Conservation (phyloP, 2,329 filamentous ascomycete genomes). For the Calonectria ilicicola region DNA sequence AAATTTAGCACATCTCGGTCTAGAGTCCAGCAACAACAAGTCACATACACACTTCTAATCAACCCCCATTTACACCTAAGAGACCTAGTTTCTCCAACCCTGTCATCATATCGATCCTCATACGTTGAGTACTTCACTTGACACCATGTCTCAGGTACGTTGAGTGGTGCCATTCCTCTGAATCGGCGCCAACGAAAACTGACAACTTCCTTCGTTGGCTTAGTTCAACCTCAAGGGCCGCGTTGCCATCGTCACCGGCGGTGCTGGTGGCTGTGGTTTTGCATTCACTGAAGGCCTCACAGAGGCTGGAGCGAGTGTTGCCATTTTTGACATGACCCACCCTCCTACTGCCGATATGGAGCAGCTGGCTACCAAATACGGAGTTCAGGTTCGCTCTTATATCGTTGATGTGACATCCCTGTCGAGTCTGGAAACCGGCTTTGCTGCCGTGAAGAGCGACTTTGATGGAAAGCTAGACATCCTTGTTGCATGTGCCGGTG, state of each 20-base stretch:
- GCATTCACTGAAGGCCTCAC: constrained; percentile 70
- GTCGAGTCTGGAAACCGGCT: constrained; percentile 61
- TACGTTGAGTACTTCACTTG: background rate
- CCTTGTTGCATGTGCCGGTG: constrained; percentile 69
- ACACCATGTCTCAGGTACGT: constrained; percentile 7
- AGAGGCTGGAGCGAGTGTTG: constrained; percentile 66
- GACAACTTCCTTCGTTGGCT: background rate
- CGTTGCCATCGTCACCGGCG: constrained; percentile 60
- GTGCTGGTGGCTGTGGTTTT: constrained; percentile 70
- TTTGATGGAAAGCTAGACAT: constrained; percentile 64
- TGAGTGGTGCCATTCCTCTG: background rate
- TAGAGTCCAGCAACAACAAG: background rate
- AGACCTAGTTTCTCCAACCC: background rate
- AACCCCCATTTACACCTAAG: background rate
- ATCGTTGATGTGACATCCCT: constrained; percentile 62
- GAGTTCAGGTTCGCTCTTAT: constrained; percentile 57
- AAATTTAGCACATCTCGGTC: background rate
- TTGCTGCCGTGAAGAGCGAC: constrained; percentile 58
- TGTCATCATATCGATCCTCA: background rate
- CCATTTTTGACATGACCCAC: constrained; percentile 70
- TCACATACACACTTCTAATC: background rate
- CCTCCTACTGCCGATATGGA: constrained; percentile 60
- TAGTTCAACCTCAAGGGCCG: constrained; percentile 63
- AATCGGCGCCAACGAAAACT: background rate
- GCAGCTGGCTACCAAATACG: constrained; percentile 54